Evolutionary conservation across 805 yeast genomes (phyloP).

Genomic region (Debaryomyces castellii): DNA sequence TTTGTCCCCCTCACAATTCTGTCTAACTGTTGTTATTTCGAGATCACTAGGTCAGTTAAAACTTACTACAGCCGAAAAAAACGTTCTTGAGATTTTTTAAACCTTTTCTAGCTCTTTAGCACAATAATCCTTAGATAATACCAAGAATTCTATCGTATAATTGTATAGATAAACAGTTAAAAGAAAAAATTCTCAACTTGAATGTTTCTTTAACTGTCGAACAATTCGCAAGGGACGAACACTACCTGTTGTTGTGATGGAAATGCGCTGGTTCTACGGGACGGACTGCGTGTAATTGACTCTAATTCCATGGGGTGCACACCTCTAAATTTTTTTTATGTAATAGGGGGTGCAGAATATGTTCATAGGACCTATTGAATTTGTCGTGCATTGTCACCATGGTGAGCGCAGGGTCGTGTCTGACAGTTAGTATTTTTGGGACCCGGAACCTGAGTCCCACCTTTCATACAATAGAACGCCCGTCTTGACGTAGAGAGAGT

Average conservation of each 20-base stretch:
- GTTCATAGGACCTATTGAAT: background rate
- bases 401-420: background rate
- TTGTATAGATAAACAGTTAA: background rate
- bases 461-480: no score
- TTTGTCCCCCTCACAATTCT: background rate
- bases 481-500: no score
- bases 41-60: background rate
- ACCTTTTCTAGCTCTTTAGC: background rate
- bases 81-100: background rate
- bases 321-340: background rate
- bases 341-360: background rate
- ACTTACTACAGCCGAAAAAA: background rate
- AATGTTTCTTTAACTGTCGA: background rate
- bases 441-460: no score
- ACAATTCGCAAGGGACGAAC: background rate
- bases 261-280: constrained; percentile 1
- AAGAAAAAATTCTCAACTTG: background rate
- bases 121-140: constrained; percentile 9
- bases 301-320: background rate
- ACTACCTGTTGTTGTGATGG: background rate
- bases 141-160: constrained; percentile 12
- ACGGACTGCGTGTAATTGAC: background rate
- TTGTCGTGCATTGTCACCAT: background rate
- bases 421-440: background rate
- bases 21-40: background rate